phyloP scores from a whole-genome alignment of 768 basidiomycete genomes.

The Mycena rebaudengoi region DNA sequence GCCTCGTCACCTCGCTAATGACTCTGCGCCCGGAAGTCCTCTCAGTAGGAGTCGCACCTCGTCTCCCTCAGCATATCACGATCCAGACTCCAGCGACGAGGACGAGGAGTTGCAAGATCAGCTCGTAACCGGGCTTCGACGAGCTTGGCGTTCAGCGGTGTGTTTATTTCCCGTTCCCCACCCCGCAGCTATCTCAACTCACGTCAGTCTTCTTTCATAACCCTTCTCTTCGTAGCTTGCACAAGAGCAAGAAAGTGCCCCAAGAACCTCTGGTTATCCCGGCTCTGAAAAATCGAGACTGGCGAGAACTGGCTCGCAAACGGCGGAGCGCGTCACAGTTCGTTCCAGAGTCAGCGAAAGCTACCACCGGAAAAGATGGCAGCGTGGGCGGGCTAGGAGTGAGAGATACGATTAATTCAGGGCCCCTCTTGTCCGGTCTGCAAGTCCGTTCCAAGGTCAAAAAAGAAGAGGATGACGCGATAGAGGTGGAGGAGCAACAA shows the following conservation, averaged over 20 bases:
- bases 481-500: constrained; percentile 30
- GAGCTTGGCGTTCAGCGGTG: constrained; percentile 86
- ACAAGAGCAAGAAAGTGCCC: constrained; percentile 54
- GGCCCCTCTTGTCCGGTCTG: constrained; percentile 75
- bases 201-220: constrained; percentile 58
- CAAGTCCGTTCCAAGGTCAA: constrained; percentile 53
- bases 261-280: constrained; percentile 85
- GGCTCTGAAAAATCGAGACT: constrained; percentile 87
- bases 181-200: constrained; percentile 71
- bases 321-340: constrained; percentile 64
- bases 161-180: constrained; percentile 49
- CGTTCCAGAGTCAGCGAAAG: constrained; percentile 69
- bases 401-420: constrained; percentile 78
- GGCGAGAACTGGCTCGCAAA: constrained; percentile 82
- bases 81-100: constrained; percentile 65
- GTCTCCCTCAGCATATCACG: constrained; percentile 51
- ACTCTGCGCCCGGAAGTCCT: constrained; percentile 62
- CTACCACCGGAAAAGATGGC: constrained; percentile 68
- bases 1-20: constrained; percentile 62
- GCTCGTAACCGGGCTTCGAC: constrained; percentile 76
- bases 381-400: constrained; percentile 83
- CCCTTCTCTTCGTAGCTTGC: constrained; percentile 45
- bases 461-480: constrained; percentile 41
- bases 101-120: constrained; percentile 67
- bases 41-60: constrained; percentile 58